phyloP scores from a whole-genome alignment of 2,329 filamentous ascomycete genomes.

The Exophiala calicioides region DNA sequence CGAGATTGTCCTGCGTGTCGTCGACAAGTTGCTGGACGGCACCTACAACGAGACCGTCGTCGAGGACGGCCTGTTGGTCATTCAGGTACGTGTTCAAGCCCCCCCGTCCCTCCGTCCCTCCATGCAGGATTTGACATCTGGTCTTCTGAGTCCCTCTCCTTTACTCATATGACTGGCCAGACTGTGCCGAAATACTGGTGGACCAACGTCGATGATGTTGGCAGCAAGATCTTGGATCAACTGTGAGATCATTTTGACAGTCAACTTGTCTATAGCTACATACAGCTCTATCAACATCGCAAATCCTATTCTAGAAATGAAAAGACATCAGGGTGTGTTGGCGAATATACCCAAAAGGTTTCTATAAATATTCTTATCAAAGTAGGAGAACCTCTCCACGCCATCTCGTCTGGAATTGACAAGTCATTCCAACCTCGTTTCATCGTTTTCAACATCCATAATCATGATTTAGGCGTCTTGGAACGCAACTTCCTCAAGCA shows the following conservation, averaged over 20 bases:
- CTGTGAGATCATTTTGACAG: conserved; percentile 1
- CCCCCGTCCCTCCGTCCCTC: no score
- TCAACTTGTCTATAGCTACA: no score
- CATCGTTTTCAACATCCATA: neutral
- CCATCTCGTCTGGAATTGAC: neutral
- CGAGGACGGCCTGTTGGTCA: conserved; percentile 52
- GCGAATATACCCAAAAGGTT: neutral
- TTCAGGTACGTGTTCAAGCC: conserved; percentile 39
- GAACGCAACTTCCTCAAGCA: conserved; percentile 20
- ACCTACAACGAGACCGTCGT: conserved; percentile 51
- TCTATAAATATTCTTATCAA: neutral
- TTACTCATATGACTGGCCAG: no score
- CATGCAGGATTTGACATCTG: no score
- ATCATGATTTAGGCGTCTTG: neutral
- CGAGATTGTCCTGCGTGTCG: conserved; percentile 50
- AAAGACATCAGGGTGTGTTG: neutral
- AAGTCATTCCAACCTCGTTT: neutral
- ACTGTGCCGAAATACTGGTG: conserved; percentile 41
- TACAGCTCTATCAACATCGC: no score
- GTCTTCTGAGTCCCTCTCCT: no score
- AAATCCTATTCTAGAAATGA: no score
- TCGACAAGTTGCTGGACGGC: conserved; percentile 46
- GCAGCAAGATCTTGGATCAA: conserved; percentile 11
- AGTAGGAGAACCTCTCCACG: neutral
- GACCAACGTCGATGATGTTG: conserved; percentile 38